These are phyloP conservation scores for Puccinia triticina DNA, from an alignment of 1,284 basidiomycete species.

Conservation along the genomic window DNA sequence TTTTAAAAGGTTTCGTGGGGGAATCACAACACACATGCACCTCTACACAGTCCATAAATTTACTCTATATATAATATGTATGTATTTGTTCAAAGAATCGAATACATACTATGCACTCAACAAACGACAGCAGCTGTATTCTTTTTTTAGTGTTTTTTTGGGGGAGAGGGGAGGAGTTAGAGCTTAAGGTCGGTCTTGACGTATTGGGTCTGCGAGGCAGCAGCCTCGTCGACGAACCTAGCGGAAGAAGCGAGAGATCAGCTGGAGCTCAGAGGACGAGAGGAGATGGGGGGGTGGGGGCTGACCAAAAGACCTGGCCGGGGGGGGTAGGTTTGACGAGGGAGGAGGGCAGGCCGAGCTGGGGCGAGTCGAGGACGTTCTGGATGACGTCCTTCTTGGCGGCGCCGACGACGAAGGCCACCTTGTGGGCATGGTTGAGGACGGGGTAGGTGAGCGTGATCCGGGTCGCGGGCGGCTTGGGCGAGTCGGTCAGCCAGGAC, in stretches of 20 bases:
- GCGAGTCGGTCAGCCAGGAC: conserved; percentile 86
- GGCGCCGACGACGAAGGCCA: conserved; percentile 85
- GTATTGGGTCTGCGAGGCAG: conserved; percentile 52
- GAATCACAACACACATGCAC: no score
- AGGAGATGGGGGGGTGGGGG: not conserved
- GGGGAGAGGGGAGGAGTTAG: not conserved
- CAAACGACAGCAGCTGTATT: no score
- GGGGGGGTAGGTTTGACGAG: conserved; percentile 77
- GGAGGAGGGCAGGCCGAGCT: conserved; percentile 71
- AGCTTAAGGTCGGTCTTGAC: conserved; percentile 52
- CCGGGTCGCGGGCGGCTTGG: conserved; percentile 86
- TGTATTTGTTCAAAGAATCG: no score
- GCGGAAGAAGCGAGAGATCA: not conserved
- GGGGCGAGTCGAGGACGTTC: conserved; percentile 54
- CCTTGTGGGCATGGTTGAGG: conserved; percentile 78
- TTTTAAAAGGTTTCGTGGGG: no score
- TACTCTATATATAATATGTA: no score
- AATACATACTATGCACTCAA: not conserved
- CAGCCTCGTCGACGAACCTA: conserved; percentile 59
- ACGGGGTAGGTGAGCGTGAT: conserved; percentile 91
- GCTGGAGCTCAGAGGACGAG: not conserved
- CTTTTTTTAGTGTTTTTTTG: not conserved
- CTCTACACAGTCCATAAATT: no score
- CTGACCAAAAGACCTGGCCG: conserved; percentile 79
- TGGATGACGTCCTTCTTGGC: conserved; percentile 79